Evolutionary conservation across 768 basidiomycete species (phyloP).

Genomic region (Boletus rubroflammeus): DNA sequence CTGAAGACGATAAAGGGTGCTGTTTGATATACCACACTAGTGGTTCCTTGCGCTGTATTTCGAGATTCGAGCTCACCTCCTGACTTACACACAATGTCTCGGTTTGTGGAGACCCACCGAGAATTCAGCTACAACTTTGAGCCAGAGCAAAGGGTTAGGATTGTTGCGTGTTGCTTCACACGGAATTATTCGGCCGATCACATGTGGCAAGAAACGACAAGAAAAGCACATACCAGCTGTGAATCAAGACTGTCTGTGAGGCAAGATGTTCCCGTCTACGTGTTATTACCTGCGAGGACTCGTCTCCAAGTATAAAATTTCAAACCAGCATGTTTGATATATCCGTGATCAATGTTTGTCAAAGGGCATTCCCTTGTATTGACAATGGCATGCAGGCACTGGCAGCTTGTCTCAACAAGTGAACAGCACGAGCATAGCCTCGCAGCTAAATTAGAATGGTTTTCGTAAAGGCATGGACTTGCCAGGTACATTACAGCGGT

Average conservation of each 20-base stretch:
- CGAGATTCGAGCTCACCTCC: background rate
- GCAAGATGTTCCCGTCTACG: background rate
- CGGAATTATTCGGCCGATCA: constrained; percentile 28
- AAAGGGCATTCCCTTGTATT: background rate
- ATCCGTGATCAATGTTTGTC: background rate
- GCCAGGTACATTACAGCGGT: too few species aligned
- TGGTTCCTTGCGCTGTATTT: background rate
- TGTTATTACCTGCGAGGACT: background rate
- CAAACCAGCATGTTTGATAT: background rate
- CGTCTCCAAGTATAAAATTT: background rate
- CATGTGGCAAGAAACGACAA: constrained; percentile 36
- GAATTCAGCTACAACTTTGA: background rate
- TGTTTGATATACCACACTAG: background rate
- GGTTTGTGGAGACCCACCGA: background rate
- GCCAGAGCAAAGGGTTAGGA: constrained; percentile 2
- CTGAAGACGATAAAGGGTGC: background rate
- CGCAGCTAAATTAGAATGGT: background rate
- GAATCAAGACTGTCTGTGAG: background rate
- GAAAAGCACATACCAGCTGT: constrained; percentile 20
- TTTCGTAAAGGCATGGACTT: too few species aligned
- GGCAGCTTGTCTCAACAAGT: too few species aligned
- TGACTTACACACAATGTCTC: background rate
- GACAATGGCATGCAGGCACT: too few species aligned
- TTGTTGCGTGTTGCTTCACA: constrained; percentile 39
- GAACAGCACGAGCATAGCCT: background rate